A percentile compares a stretch with the other conserved stretches of the same genome.
phyloP scores from a whole-genome alignment of 73 alveolate genomes.

The Durusdinium trenchii region DNA sequence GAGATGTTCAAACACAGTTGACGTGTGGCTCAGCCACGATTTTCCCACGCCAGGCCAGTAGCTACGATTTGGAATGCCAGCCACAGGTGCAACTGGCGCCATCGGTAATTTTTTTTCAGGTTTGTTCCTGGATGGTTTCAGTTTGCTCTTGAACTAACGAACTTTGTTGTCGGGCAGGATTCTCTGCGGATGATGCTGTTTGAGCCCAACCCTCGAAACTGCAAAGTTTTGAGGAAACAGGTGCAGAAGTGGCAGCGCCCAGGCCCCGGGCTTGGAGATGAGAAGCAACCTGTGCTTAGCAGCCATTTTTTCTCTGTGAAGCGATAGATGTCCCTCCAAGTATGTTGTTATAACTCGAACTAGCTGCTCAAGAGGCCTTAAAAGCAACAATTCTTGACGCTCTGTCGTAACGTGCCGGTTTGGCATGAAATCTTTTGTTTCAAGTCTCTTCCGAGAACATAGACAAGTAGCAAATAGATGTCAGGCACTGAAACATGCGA shows the following conservation, averaged over 20 bases:
- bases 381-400: background rate
- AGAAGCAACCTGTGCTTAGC: too few species aligned
- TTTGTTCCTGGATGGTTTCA: background rate
- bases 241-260: background rate
- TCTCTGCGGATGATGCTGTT: background rate
- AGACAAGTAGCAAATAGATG: too few species aligned
- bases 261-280: too few species aligned
- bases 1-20: background rate
- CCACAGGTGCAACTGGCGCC: background rate
- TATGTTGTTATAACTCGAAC: background rate
- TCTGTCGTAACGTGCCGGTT: too few species aligned
- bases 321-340: background rate
- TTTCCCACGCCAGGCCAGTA: constrained; percentile 4
- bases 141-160: background rate
- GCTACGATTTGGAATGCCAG: background rate
- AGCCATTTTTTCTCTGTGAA: too few species aligned
- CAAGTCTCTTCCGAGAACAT: too few species aligned
- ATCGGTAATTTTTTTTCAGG: background rate
- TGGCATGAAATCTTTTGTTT: too few species aligned
- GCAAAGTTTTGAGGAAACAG: background rate
- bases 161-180: background rate
- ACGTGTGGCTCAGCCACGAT: background rate
- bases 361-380: background rate
- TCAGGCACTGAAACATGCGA: too few species aligned
- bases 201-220: background rate